phyloP scores from a whole-genome alignment of 805 yeast genomes.

The Zygotorulaspora florentina region DNA sequence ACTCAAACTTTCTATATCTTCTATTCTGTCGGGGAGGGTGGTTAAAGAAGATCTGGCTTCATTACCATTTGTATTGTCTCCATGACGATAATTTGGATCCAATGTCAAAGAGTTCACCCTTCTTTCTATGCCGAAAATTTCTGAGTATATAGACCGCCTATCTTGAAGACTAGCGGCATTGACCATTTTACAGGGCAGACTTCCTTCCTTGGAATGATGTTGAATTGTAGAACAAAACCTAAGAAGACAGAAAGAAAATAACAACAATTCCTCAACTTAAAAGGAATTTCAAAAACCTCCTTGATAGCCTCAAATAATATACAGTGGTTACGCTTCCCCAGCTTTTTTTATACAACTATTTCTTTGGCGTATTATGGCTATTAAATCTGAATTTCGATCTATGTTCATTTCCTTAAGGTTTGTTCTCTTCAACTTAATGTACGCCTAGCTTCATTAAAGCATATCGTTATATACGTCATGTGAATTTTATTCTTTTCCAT shows the following conservation, averaged over 20 bases:
- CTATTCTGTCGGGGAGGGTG: constrained; percentile 22
- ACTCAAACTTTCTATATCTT: constrained; percentile 21
- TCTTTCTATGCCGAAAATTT: constrained; percentile 30
- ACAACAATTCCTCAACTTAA: neutral
- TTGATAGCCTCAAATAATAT: neutral
- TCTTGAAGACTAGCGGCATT: constrained; percentile 11
- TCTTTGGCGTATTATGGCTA: neutral
- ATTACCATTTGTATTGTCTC: neutral
- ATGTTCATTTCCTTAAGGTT: neutral
- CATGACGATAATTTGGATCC: constrained; percentile 9
- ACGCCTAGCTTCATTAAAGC: neutral
- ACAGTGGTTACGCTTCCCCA: neutral
- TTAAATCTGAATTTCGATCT: neutral
- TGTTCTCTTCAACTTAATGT: neutral
- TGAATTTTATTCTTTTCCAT: neutral
- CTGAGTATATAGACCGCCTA: constrained; percentile 22
- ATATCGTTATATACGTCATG: neutral
- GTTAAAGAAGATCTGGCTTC: constrained; percentile 1
- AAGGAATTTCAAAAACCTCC: neutral
- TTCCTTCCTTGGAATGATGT: neutral
- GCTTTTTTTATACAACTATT: too few relatives aligned
- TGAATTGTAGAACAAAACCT: neutral
- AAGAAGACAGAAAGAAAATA: neutral
- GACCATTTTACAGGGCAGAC: constrained; percentile 4
- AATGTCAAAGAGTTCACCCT: constrained; percentile 17